Percentiles rank a stretch among this genome's conserved stretches.
phyloP scores from a whole-genome alignment of 331 rosid genomes.

The Rhamnella rubrinervis region DNA sequence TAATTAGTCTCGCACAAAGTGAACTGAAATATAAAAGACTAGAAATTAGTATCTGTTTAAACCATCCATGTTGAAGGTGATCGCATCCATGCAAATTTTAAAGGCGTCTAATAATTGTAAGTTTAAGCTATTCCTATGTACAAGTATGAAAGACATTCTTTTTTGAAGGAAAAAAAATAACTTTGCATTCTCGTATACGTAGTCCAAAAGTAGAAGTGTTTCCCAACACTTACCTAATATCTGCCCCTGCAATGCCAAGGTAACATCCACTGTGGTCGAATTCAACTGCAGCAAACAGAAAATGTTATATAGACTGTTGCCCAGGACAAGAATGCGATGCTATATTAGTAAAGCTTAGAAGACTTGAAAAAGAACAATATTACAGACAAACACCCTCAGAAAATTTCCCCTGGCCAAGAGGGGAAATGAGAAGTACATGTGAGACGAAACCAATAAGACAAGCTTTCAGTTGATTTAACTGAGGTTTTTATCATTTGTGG shows the following conservation, averaged over 20 bases:
- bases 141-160: not conserved
- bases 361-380: too few relatives aligned
- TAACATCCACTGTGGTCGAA: constrained; percentile 95
- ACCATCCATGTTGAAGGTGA: too few relatives aligned
- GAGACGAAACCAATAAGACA: too few relatives aligned
- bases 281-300: constrained; percentile 62
- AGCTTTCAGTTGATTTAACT: too few relatives aligned
- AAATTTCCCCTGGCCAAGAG: too few relatives aligned
- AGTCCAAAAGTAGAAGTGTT: not conserved
- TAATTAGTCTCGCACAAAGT: constrained; percentile 16
- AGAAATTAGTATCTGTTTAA: too few relatives aligned
- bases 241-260: constrained; percentile 92
- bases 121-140: not conserved
- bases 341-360: too few relatives aligned
- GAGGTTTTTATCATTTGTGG: not conserved
- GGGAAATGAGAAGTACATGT: too few relatives aligned
- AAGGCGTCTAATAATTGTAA: not conserved
- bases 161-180: not conserved
- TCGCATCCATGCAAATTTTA: not conserved
- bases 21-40: not conserved
- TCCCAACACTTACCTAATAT: constrained; percentile 61
- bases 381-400: too few relatives aligned
- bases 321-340: too few relatives aligned
- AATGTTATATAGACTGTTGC: too few relatives aligned
- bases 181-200: not conserved